Percentiles rank a stretch among this genome's conserved stretches.
phyloP scores from a whole-genome alignment of 1,139 yeast genomes.

The Petasospora fabianii region DNA sequence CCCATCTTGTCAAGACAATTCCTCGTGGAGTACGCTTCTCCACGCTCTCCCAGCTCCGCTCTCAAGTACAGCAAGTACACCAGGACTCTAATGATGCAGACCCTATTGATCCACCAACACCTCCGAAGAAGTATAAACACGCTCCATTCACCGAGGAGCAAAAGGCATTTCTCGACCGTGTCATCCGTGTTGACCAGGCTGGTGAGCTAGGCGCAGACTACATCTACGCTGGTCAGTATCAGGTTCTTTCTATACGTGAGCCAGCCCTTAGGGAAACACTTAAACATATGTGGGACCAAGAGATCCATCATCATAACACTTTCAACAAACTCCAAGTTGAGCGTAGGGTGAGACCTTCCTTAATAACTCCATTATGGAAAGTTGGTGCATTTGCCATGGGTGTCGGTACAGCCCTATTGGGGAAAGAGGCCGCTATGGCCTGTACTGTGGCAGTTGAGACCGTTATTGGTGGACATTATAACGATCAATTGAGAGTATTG shows the following conservation, averaged over 20 bases:
- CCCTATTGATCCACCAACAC: conserved; percentile 1
- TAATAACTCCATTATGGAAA: conserved; percentile 91
- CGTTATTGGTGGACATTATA: conserved; percentile 94
- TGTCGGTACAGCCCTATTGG: conserved; percentile 75
- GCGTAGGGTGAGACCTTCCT: conserved; percentile 84
- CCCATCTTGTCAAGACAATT: conserved; percentile 12
- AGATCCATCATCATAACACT: conserved; percentile 81
- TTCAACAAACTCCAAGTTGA: conserved; percentile 73
- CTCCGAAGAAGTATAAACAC: conserved; percentile 11
- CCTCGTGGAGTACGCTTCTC: conserved; percentile 19
- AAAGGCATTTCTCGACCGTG: conserved; percentile 66
- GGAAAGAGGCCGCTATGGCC: conserved; percentile 98
- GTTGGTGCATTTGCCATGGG: conserved; percentile 88
- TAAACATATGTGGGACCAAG: conserved; percentile 98
- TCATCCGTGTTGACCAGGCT: conserved; percentile 92
- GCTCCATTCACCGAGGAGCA: conserved; percentile 48
- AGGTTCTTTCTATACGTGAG: conserved; percentile 63
- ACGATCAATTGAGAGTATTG: conserved; percentile 78
- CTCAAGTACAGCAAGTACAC: conserved; percentile 13
- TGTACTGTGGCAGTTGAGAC: conserved; percentile 99
- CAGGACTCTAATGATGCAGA: background rate
- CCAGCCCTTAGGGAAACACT: conserved; percentile 72
- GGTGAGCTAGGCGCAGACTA: conserved; percentile 98
- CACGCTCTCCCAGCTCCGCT: conserved; percentile 21
- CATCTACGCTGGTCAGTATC: conserved; percentile 87